Evolutionary conservation across 2,329 filamentous ascomycete genomes (phyloP), one percentile per base, ranked within the genome.

Genomic region (Chalaropsis ovoidea): DNA sequence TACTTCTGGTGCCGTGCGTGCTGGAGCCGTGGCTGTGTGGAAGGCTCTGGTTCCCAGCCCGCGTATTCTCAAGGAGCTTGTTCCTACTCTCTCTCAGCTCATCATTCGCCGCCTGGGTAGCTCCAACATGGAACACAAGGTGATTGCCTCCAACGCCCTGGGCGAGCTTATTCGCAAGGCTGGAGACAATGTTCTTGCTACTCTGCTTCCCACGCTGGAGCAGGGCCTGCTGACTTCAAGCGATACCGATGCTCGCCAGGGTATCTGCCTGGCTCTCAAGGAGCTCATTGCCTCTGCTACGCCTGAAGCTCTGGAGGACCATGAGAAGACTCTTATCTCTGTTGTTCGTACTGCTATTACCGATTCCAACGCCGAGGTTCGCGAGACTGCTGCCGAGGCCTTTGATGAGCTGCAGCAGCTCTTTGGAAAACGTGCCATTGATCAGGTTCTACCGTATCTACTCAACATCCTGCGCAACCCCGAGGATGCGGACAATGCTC

Each of bases 71-170:
- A 96, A 96, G 78, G 94, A 99, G 74, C 84, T 99, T 72, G 88
- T 96, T 60, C 93, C 94, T 56, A 96, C 91, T 0, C 86, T 99
- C 68, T 95, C 91, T 5, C 92, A 96, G 74, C 85, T 99, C 69
- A 88, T 99, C 71, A 97, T 99, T 74, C 86, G 90, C 67, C 89
- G 94, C 61, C 83, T 99, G 70, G 94, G 91, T 68, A 97, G 92
- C 74, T 88, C 92, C 58, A 97, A 96, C 73, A 92, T 95, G 87
- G 94, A 99, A 75, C 94, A 99, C 76, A 97, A 96, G 79, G 88
- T 96, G 71, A 99, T 99, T 79, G 94, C 95, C 70, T 93, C 93
- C 74, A 97, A 97, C 75, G 91, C 94, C 61, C 82, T 99, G 65
- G 94, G 94, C 72, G 94, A 99, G 74, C 85, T 99, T 70, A 97